Evolutionary conservation across 208 protist species (phyloP).

Genomic region (Wallacemonas sp.): DNA sequence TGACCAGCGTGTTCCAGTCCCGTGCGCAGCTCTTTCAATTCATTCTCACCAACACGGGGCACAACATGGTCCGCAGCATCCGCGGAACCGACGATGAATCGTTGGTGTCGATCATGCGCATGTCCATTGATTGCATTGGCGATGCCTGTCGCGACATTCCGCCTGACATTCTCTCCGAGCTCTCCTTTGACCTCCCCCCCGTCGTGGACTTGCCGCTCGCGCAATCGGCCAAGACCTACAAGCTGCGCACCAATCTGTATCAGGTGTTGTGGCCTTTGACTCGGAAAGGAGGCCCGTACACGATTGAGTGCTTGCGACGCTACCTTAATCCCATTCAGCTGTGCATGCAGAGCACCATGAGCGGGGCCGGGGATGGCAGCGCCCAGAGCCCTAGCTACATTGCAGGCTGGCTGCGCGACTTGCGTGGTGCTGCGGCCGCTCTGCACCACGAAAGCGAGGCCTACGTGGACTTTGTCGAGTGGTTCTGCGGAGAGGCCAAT

Average conservation of each 20-base stretch:
- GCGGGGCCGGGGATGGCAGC: slow-evolving; percentile 33
- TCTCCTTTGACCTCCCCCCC: slow-evolving; percentile 74
- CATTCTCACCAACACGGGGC: slow-evolving; percentile 70
- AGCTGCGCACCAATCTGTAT: slow-evolving; percentile 76
- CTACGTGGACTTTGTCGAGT: slow-evolving; percentile 68
- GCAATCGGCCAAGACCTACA: slow-evolving; percentile 70
- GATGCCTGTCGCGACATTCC: slow-evolving; percentile 70
- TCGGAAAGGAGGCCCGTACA: slow-evolving; percentile 28
- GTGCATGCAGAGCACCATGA: slow-evolving; percentile 71
- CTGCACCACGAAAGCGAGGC: slow-evolving; percentile 33
- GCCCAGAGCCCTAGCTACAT: slow-evolving; percentile 56
- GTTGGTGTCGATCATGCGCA: slow-evolving; percentile 63
- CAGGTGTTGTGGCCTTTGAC: slow-evolving; percentile 65
- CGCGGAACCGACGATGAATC: slow-evolving; percentile 43
- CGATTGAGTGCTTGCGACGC: slow-evolving; percentile 29
- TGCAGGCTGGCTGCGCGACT: slow-evolving; percentile 84
- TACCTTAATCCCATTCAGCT: slow-evolving; percentile 68
- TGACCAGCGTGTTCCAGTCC: slow-evolving; percentile 73
- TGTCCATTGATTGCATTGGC: slow-evolving; percentile 72
- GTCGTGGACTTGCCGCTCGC: slow-evolving; percentile 76
- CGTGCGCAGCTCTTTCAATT: slow-evolving; percentile 79
- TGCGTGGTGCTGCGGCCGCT: slow-evolving; percentile 67
- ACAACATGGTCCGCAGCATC: slow-evolving; percentile 72
- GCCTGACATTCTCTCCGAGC: slow-evolving; percentile 40
- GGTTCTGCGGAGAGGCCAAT: slow-evolving; percentile 56